Conservation (phyloP, 139 green algal species). For the Yamagishiella unicocca region DNA sequence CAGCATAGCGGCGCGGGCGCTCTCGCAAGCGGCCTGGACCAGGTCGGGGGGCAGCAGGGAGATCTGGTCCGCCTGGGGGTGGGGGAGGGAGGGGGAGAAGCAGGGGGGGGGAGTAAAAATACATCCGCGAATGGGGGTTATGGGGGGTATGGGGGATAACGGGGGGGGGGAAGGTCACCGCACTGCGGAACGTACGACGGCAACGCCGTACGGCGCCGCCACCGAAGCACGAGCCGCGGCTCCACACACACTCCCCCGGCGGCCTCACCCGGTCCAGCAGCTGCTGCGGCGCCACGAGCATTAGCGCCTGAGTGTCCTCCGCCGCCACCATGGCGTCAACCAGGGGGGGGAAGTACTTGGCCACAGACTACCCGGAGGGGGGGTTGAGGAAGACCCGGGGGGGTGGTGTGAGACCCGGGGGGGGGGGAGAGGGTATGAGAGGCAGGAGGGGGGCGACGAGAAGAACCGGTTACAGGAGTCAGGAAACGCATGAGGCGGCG, state of each 20-base stretch:
- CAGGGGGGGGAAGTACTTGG: conserved; percentile 42
- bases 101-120: not conserved
- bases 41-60: conserved; percentile 22
- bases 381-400: too few species aligned
- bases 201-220: too few species aligned
- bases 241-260: too few species aligned
- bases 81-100: not conserved
- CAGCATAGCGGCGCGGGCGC: conserved; percentile 37
- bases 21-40: conserved; percentile 25
- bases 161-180: too few species aligned
- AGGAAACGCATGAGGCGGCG: too few species aligned
- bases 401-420: too few species aligned
- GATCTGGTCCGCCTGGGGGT: conserved; percentile 15
- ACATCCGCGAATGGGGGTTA: not conserved
- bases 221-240: too few species aligned
- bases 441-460: not conserved
- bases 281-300: conserved; percentile 28
- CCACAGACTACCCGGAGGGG: not conserved
- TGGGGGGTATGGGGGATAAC: too few species aligned
- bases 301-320: not conserved
- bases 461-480: too few species aligned
- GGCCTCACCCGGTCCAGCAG: conserved; percentile 16
- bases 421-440: not conserved
- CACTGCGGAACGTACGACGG: too few species aligned
- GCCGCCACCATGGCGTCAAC: conserved; percentile 27